phyloP scores from a whole-genome alignment of 805 yeast species.

The Ascoidea asiatica region DNA sequence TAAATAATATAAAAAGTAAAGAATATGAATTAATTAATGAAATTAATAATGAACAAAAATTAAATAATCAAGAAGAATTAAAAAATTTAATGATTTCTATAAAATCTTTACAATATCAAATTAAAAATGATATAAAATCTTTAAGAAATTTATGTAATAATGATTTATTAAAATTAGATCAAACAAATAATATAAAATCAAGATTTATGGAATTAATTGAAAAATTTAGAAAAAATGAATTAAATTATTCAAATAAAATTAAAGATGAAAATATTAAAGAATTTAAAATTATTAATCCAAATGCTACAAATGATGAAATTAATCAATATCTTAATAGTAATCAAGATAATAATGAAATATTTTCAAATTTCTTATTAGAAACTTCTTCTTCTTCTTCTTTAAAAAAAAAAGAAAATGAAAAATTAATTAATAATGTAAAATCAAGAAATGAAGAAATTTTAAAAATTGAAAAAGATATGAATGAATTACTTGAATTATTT shows the following conservation, averaged over 20 bases:
- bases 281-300: neutral
- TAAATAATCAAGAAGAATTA: too few species aligned
- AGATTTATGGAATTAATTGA: neutral
- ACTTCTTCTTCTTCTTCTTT: too few species aligned
- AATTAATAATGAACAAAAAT: neutral
- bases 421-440: too few species aligned
- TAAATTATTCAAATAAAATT: neutral
- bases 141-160: neutral
- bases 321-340: too few species aligned
- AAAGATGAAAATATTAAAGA: neutral
- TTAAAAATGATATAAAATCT: too few species aligned
- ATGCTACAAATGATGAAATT: neutral
- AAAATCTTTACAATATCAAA: neutral
- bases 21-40: neutral
- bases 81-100: too few species aligned
- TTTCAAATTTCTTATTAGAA: too few species aligned
- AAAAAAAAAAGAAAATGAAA: too few species aligned
- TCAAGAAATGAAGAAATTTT: neutral
- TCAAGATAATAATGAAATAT: too few species aligned
- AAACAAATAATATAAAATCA: neutral
- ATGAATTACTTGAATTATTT: slow-evolving; percentile 3
- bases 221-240: neutral
- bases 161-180: neutral
- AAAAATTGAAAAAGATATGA: slow-evolving; percentile 3
- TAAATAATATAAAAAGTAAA: too few species aligned